Evolutionary conservation across 2,329 filamentous ascomycete species (phyloP), one percentile per base, ranked within the genome.

Genomic region (Scortechinia acanthostroma): DNA sequence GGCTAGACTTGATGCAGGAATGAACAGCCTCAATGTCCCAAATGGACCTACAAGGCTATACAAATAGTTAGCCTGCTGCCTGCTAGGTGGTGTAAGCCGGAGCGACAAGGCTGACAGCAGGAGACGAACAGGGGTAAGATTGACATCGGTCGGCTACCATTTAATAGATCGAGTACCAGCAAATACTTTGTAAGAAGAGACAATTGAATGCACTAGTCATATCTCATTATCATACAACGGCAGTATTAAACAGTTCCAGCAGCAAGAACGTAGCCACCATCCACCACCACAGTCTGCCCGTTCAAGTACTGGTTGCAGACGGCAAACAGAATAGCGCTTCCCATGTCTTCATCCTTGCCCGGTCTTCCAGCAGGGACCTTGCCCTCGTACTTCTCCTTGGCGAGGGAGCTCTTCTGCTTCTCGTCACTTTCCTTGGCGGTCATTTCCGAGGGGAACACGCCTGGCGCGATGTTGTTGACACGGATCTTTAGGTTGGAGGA

Each of bases 391-490:
- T 80, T 80, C 61, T 82, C 76, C 22, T 73, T 65, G 0, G 76
- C 68, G 44, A 86, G 42, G 42, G 70, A 54, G 50, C 73, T 80
- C 71, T 86, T 86, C 59, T 83, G 73, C 21, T 70, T 65, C 20
- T 77, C 71, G 48, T 81, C 77, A 47, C 73, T 80, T 50, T 71
- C 68, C 48, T 74, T 73, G 1, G 76, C 66, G 3, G 81, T 86
- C 80, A 86, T 85, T 61, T 86, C 81, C n/a, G 68, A 74, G 0
- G 81, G 80, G 55, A 85, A 86, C 53, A 85, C 83, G 0, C 81
- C 82, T 0, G 81, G 81, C 1, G 81, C 81, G 50, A 86, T 84
- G 20, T 70, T 73, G 58, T 86, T 86, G 46, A 86, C 74, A 2
- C 83, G 61, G 19, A 86, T 65, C 2, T 69, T 65, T 3, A 76